Percentiles rank a stretch among this genome's conserved stretches.
Evolutionary conservation across 2,329 filamentous ascomycete species (phyloP).

Genomic region (Aspergillus thermomutatus): DNA sequence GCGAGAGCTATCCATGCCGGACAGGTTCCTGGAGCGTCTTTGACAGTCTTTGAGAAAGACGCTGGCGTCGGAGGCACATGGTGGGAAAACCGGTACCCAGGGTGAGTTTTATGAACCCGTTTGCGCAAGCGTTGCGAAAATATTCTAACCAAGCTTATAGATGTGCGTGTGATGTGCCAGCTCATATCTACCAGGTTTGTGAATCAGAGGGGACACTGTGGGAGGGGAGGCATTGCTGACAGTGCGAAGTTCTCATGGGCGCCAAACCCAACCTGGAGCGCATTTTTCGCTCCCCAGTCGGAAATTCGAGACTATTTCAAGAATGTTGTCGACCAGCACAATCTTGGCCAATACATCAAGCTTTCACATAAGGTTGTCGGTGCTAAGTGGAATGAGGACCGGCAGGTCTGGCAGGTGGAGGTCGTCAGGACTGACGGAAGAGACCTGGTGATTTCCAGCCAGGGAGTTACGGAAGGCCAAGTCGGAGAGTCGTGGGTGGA

Average conservation of each 20-base stretch:
- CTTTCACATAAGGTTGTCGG: no score
- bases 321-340: slow-evolving; percentile 6
- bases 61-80: slow-evolving; percentile 29
- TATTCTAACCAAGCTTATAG: slow-evolving; percentile 1
- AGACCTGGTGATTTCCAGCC: no score
- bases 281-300: slow-evolving; percentile 3
- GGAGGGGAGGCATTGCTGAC: no score
- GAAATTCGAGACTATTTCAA: slow-evolving; percentile 7
- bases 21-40: slow-evolving; percentile 1
- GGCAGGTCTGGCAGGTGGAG: neutral
- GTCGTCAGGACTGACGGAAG: slow-evolving; percentile 1
- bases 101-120: no score
- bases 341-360: slow-evolving; percentile 6
- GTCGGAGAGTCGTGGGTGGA: no score
- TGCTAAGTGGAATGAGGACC: no score
- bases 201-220: no score
- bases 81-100: slow-evolving; percentile 29
- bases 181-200: slow-evolving; percentile 24
- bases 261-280: slow-evolving; percentile 5
- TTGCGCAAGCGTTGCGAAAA: no score
- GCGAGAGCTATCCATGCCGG: slow-evolving; percentile 3
- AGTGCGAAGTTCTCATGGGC: slow-evolving; percentile 22
- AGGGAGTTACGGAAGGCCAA: no score
- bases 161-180: slow-evolving; percentile 31
- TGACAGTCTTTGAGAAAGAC: slow-evolving; percentile 18